Percentiles rank a stretch among this genome's conserved stretches.
Conservation (phyloP, 2,329 filamentous ascomycete genomes). For the Camptophora hylomeconis region DNA sequence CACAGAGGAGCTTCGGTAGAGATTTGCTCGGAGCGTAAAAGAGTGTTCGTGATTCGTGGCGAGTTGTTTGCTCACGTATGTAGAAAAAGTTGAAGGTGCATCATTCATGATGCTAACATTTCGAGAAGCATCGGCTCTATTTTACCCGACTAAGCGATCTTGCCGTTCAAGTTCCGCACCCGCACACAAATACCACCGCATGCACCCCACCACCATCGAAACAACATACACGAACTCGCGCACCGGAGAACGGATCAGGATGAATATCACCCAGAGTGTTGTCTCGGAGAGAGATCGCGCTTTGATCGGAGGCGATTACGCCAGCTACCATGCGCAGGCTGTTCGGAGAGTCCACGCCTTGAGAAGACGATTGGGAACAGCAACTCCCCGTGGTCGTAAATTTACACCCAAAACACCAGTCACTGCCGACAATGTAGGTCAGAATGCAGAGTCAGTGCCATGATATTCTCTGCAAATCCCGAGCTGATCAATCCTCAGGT, state of each 20-base stretch:
- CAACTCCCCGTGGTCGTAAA: slow-evolving; percentile 76
- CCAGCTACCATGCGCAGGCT: slow-evolving; percentile 67
- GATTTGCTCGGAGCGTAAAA: too few relatives aligned
- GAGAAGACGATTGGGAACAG: slow-evolving; percentile 72
- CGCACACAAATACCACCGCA: not conserved
- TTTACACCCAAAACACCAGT: slow-evolving; percentile 59
- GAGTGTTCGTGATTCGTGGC: too few relatives aligned
- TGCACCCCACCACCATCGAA: slow-evolving; percentile 1
- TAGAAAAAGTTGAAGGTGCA: too few relatives aligned
- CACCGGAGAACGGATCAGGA: slow-evolving; percentile 25
- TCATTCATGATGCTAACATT: too few relatives aligned
- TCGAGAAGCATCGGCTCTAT: too few relatives aligned
- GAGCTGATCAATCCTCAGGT: slow-evolving; percentile 37
- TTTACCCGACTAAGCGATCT: too few relatives aligned
- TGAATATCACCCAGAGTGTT: slow-evolving; percentile 85
- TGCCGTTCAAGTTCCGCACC: too few relatives aligned
- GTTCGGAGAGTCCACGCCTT: slow-evolving; percentile 69
- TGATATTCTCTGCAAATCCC: not conserved
- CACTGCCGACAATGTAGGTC: slow-evolving; percentile 60
- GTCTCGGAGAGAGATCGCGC: slow-evolving; percentile 68
- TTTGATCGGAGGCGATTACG: slow-evolving; percentile 78
- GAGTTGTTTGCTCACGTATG: too few relatives aligned
- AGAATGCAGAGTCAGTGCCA: slow-evolving; percentile 57
- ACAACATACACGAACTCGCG: not conserved
- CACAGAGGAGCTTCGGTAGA: too few relatives aligned